A percentile compares a stretch with the other conserved stretches of the same genome.
Evolutionary conservation across 2,329 filamentous ascomycete genomes (phyloP).

Genomic region (Xylariaceae sp.): DNA sequence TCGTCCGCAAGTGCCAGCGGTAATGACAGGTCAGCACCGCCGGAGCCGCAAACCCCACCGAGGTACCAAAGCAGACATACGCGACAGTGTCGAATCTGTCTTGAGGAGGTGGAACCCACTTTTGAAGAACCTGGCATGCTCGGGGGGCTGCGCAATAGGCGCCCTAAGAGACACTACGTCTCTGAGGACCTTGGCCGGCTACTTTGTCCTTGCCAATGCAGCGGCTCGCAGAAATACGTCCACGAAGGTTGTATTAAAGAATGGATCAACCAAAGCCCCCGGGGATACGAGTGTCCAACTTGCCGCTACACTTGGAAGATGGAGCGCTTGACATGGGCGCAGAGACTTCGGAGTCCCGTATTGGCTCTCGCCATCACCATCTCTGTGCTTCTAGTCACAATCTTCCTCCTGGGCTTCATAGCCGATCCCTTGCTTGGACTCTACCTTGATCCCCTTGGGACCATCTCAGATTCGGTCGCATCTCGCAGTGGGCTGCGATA

Average conservation of each 20-base stretch:
- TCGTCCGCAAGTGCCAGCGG: too few species aligned
- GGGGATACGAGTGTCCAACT: constrained; percentile 82
- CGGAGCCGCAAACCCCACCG: too few species aligned
- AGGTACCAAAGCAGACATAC: constrained; percentile 16
- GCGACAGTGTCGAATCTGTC: constrained; percentile 74
- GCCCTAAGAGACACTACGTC: constrained; percentile 18
- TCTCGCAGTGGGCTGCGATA: constrained; percentile 30
- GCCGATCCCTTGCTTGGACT: constrained; percentile 88
- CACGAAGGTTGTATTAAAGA: constrained; percentile 82
- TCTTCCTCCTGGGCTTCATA: constrained; percentile 83
- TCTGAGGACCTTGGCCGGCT: constrained; percentile 40
- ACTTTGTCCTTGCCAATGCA: constrained; percentile 86
- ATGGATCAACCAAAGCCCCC: constrained; percentile 70
- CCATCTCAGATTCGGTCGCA: constrained; percentile 45
- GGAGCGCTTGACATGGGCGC: constrained; percentile 67
- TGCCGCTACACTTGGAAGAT: constrained; percentile 79
- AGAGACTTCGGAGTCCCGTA: constrained; percentile 57
- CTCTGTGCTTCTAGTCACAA: constrained; percentile 58
- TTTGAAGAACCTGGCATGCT: constrained; percentile 26
- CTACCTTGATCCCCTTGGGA: constrained; percentile 71
- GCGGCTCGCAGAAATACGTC: constrained; percentile 86
- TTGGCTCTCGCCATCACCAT: constrained; percentile 66
- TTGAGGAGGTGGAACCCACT: constrained; percentile 56
- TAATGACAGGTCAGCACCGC: too few species aligned
- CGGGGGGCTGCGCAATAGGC: constrained; percentile 21